Evolutionary conservation across 129 eudicot genomes (phyloP), one percentile per base, ranked within the genome.

Genomic region (Artemisia tridentata): DNA sequence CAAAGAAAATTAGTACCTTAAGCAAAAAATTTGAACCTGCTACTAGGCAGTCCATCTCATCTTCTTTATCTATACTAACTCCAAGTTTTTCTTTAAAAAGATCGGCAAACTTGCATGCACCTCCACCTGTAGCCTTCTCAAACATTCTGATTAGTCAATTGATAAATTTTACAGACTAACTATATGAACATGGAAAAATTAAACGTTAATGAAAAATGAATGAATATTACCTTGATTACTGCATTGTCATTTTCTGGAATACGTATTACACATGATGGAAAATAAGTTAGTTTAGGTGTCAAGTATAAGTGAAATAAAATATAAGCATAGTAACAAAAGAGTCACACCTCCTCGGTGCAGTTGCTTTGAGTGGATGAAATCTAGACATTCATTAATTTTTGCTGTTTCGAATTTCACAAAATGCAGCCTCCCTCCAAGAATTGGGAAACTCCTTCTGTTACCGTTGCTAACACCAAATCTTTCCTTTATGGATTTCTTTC

Each of bases 61-160:
- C 99, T 83, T 93, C 99, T 85, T 93, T 93, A 60, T 90, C 97
- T 74, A 93, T 86, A 41, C 90, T 90, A 63, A 93, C 95, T 19
- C 99, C 99, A 80, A 93, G 99, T 80, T 81, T 90, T 75, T 93
- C 97, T 83, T 90, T 93, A 61, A 93, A 93, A 53, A 93, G 86
- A 75, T 93, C 99, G 1, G 97, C 82, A 84, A 85, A 93, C 79
- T 85, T 93, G 87, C 84, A 84, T 53, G 99, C 99, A 74, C 99
- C 99, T 51, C 99, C 99, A 77, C 99, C 99, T 80, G 99, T 93
- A 75, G 96, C 99, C 99, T 93, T 84, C 74, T 64, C 84, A 86
- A 80, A 79, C 73, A 80, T 52, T 77, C 67, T 19, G 67, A 77
- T 69, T 49, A 73, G 76, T 74, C 66, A 55, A 68, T 46, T 72